A percentile compares a stretch with the other conserved stretches of the same genome.
These are phyloP conservation scores for Suillus plorans DNA, from an alignment of 768 basidiomycete species.

Conservation along the genomic window DNA sequence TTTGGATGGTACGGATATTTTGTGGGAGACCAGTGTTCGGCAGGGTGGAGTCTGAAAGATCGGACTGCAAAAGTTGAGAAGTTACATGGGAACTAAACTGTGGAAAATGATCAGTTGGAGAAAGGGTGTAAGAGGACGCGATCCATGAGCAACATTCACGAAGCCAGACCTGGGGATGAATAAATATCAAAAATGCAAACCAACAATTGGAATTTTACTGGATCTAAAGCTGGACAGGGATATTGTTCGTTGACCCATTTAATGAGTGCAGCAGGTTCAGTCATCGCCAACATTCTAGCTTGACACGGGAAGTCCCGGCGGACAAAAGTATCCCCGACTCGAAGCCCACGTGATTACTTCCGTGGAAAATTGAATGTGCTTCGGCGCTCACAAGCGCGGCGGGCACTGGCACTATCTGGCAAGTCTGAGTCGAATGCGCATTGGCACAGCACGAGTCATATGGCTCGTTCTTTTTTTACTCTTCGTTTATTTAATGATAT, in stretches of 20 bases:
- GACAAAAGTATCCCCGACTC: too few relatives aligned
- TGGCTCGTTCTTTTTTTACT: too few relatives aligned
- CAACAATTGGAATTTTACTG: conserved; percentile 37
- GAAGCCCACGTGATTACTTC: too few relatives aligned
- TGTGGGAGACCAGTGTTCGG: conserved; percentile 68
- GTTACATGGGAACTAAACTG: conserved; percentile 57
- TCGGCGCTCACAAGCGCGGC: too few relatives aligned
- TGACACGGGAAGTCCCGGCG: too few relatives aligned
- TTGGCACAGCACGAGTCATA: too few relatives aligned
- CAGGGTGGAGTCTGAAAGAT: conserved; percentile 70
- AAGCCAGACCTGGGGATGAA: conserved; percentile 66
- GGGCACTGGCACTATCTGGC: too few relatives aligned
- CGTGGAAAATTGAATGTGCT: too few relatives aligned
- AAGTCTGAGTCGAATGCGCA: too few relatives aligned
- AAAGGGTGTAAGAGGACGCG: conserved; percentile 42
- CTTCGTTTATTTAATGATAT: too few relatives aligned
- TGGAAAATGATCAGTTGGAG: conserved; percentile 45
- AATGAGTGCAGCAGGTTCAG: conserved; percentile 28
- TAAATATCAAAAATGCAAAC: conserved; percentile 1
- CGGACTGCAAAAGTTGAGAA: conserved; percentile 70
- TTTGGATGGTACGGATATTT: conserved; percentile 37
- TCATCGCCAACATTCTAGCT: too few relatives aligned
- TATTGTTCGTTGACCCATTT: conserved; percentile 58
- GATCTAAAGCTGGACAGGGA: conserved; percentile 63
- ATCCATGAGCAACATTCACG: conserved; percentile 71